Evolutionary conservation across 2,329 filamentous ascomycete genomes (phyloP).

Genomic region (Phialocephala sp.): DNA sequence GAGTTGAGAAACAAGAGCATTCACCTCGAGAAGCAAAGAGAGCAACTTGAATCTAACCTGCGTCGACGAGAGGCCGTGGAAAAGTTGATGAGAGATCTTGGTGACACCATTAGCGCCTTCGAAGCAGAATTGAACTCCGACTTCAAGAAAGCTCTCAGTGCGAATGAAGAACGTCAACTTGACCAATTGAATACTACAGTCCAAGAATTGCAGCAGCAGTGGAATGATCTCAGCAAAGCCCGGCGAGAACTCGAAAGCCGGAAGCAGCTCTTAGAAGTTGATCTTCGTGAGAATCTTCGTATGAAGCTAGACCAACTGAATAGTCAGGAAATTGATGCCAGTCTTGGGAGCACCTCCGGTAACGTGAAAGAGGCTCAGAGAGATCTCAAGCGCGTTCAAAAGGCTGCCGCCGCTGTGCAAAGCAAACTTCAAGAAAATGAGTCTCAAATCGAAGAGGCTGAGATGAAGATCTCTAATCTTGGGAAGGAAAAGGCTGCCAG

Average conservation of each 20-base stretch:
- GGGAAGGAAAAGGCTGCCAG: conserved; percentile 61
- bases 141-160: conserved; percentile 88
- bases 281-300: conserved; percentile 86
- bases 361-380: conserved; percentile 79
- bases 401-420: conserved; percentile 70
- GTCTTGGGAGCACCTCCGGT: conserved; percentile 63
- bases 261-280: conserved; percentile 84
- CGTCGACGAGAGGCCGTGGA: conserved; percentile 71
- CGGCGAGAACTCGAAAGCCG: conserved; percentile 79
- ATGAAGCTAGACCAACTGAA: conserved; percentile 87
- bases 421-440: conserved; percentile 77
- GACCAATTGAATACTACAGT: conserved; percentile 72
- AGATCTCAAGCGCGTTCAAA: conserved; percentile 79
- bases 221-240: conserved; percentile 74
- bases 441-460: conserved; percentile 65
- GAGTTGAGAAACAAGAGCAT: conserved; percentile 78
- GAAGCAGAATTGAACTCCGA: conserved; percentile 82
- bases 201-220: conserved; percentile 76
- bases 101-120: conserved; percentile 76
- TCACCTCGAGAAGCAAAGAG: conserved; percentile 74
- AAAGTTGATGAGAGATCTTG: conserved; percentile 75
- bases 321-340: conserved; percentile 73
- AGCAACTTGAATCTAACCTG: conserved; percentile 73
- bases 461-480: conserved; percentile 46
- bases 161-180: conserved; percentile 82